Conservation (phyloP, 2,329 filamentous ascomycete species). For the Arthrobotrys sinensis region DNA sequence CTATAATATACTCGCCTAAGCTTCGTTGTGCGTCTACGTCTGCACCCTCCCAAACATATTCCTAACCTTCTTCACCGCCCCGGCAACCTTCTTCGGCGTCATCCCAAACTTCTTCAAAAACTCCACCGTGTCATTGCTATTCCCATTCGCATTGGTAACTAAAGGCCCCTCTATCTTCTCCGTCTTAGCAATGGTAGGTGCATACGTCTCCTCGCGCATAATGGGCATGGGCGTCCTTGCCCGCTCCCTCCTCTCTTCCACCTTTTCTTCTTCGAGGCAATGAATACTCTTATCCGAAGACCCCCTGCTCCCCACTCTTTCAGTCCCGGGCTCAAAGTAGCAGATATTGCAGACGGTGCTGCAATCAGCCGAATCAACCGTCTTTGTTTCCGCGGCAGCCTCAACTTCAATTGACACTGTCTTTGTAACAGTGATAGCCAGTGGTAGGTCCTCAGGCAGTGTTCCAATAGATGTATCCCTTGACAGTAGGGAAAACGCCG, state of each 20-base stretch:
- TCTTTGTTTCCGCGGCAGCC: not conserved
- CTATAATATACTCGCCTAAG: not conserved
- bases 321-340: not conserved
- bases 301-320: constrained; percentile 17
- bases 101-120: constrained; percentile 54
- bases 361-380: constrained; percentile 33
- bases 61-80: constrained; percentile 51
- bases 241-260: constrained; percentile 9
- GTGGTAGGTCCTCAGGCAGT: constrained; percentile 26
- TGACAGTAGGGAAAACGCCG: constrained; percentile 20
- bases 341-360: constrained; percentile 30
- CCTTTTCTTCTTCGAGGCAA: constrained; percentile 25
- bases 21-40: not conserved
- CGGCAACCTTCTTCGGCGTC: constrained; percentile 42
- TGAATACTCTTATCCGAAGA: constrained; percentile 36
- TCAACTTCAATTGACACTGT: constrained; percentile 39
- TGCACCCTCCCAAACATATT: constrained; percentile 45
- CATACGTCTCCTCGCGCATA: not conserved
- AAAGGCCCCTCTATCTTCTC: not conserved
- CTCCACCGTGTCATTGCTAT: constrained; percentile 25
- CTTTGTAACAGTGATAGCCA: constrained; percentile 53
- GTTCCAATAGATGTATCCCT: constrained; percentile 23
- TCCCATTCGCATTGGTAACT: not conserved
- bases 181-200: not conserved
- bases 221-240: not conserved